phyloP scores from a whole-genome alignment of 106 monocot species.

The Dendrobium huoshanense region DNA sequence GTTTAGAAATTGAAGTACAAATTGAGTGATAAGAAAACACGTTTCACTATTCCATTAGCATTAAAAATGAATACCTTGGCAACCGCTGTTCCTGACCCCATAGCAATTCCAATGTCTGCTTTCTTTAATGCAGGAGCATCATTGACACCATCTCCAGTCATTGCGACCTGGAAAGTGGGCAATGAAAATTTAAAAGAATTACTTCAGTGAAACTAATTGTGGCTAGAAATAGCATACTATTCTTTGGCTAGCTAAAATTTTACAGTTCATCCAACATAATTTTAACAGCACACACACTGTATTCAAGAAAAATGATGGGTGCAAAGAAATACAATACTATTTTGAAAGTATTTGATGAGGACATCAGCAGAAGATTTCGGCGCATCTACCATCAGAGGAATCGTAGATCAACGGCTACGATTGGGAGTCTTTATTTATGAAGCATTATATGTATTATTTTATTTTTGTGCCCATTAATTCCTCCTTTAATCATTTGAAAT shows the following conservation, averaged over 20 bases:
- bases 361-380: too few species aligned
- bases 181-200: background rate
- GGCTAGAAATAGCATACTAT: background rate
- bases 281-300: background rate
- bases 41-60: background rate
- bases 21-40: background rate
- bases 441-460: too few species aligned
- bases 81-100: conserved; percentile 99
- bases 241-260: background rate
- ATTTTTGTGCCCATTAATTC: too few species aligned
- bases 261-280: background rate
- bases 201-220: background rate
- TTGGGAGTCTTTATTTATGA: too few species aligned
- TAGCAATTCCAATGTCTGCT: conserved; percentile 97
- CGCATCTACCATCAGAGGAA: too few species aligned
- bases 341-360: too few species aligned
- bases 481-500: too few species aligned
- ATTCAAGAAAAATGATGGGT: too few species aligned
- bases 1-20: background rate
- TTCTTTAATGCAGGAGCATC: conserved; percentile 99
- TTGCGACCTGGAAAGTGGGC: conserved; percentile 70
- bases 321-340: too few species aligned
- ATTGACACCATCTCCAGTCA: conserved; percentile 99
- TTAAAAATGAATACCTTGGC: conserved; percentile 59
- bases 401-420: too few species aligned